A percentile compares a stretch with the other conserved stretches of the same genome.
These are phyloP conservation scores for Ceratocystis eucalypticola DNA, from an alignment of 2,329 filamentous ascomycete genomes.

Conservation along the genomic window DNA sequence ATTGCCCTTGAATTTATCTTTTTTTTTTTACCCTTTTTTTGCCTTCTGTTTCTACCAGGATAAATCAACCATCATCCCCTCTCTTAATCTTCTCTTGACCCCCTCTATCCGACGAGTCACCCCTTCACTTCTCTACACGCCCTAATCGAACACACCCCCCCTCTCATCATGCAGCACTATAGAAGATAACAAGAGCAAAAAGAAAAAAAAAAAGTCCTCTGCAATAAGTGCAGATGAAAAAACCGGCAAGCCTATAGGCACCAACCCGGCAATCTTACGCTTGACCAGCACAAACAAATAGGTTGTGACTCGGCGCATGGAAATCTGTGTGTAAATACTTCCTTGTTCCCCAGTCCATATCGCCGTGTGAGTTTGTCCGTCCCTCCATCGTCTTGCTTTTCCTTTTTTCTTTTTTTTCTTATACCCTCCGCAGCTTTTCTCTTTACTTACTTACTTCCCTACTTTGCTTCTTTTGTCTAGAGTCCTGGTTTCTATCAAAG, in stretches of 20 bases:
- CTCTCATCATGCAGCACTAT: too few relatives aligned
- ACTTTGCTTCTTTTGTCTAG: neutral
- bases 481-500: neutral
- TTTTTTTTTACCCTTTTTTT: neutral
- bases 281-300: neutral
- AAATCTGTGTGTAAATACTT: neutral
- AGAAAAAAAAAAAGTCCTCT: too few relatives aligned
- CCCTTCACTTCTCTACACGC: neutral
- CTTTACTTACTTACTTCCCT: neutral
- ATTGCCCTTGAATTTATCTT: slow-evolving; percentile 1
- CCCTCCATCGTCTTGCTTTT: slow-evolving; percentile 2
- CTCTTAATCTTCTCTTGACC: neutral
- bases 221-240: neutral
- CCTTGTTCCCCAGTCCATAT: neutral
- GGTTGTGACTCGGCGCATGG: neutral
- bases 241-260: neutral
- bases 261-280: neutral
- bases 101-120: neutral
- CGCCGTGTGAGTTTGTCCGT: neutral
- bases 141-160: too few relatives aligned
- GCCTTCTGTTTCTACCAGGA: neutral
- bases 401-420: slow-evolving; percentile 9
- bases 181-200: too few relatives aligned
- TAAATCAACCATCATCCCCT: neutral
- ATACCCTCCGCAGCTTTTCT: neutral